Evolutionary conservation across 129 eudicot species (phyloP).

Genomic region (Centaurea solstitialis): DNA sequence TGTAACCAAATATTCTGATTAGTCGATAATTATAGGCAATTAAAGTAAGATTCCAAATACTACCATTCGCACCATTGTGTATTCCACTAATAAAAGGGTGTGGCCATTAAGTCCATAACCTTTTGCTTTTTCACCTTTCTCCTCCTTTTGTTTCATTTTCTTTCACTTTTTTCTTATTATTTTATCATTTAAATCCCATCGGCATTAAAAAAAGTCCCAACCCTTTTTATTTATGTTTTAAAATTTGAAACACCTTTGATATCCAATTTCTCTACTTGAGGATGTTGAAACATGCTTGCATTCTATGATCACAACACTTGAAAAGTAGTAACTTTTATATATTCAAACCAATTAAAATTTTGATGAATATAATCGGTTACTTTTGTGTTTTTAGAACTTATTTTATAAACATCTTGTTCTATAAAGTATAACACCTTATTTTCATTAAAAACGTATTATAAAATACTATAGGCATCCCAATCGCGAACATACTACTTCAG

Average conservation of each 20-base stretch:
- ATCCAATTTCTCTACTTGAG: slow-evolving; percentile 21
- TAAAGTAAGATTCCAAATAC: background rate
- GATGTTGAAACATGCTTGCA: slow-evolving; percentile 25
- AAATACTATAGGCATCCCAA: background rate
- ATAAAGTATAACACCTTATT: background rate
- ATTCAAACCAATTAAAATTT: background rate
- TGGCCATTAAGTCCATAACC: slow-evolving; percentile 8
- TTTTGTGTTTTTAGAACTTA: background rate
- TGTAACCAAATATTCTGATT: too few relatives aligned
- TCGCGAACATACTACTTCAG: background rate
- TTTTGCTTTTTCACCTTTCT: slow-evolving; percentile 14
- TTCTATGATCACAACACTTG: slow-evolving; percentile 5
- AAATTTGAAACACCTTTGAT: slow-evolving; percentile 10
- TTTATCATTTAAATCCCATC: slow-evolving; percentile 19
- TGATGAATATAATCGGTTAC: background rate
- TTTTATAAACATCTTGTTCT: background rate
- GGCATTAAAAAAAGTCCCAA: background rate
- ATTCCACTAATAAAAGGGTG: slow-evolving; percentile 23
- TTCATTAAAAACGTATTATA: background rate
- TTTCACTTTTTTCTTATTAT: slow-evolving; percentile 15
- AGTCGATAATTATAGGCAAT: too few relatives aligned
- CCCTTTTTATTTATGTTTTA: slow-evolving; percentile 4
- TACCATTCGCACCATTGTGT: background rate
- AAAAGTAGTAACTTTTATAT: background rate
- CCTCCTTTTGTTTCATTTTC: slow-evolving; percentile 22